phyloP scores from a whole-genome alignment of 148 eudicot species.

The Cornus florida region DNA sequence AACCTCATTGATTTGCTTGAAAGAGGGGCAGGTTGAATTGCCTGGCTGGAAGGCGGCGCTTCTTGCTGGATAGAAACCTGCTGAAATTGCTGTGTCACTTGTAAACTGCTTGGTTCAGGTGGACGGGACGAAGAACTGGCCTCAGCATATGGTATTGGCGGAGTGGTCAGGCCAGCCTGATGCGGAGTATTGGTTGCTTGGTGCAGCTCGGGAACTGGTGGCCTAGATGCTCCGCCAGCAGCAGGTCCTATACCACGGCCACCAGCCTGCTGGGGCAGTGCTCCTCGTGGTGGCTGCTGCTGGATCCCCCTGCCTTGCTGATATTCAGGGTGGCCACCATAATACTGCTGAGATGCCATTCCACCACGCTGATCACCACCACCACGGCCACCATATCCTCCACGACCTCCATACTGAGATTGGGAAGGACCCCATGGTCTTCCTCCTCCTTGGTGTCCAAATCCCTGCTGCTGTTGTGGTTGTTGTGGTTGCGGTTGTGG shows the following conservation, averaged over 20 bases:
- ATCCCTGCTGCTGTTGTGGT: slow-evolving; percentile 17
- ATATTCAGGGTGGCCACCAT: slow-evolving; percentile 57
- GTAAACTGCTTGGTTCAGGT: slow-evolving; percentile 33
- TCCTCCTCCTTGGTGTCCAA: slow-evolving; percentile 53
- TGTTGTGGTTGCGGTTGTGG: no score
- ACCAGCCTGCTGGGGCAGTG: slow-evolving; percentile 53
- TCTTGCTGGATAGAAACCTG: slow-evolving; percentile 48
- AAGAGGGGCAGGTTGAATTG: slow-evolving; percentile 58
- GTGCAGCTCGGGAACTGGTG: slow-evolving; percentile 94
- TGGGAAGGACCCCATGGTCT: slow-evolving; percentile 48
- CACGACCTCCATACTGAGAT: slow-evolving; percentile 44
- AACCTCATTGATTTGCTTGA: slow-evolving; percentile 85
- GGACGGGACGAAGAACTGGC: slow-evolving; percentile 41
- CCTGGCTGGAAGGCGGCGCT: slow-evolving; percentile 45
- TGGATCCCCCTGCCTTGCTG: slow-evolving; percentile 58
- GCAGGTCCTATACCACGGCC: slow-evolving; percentile 51
- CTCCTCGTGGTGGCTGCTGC: slow-evolving; percentile 60
- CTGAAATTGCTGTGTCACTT: slow-evolving; percentile 51
- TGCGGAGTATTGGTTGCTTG: slow-evolving; percentile 82
- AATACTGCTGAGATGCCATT: slow-evolving; percentile 51
- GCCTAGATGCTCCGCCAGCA: slow-evolving; percentile 58
- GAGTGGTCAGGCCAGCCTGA: slow-evolving; percentile 60
- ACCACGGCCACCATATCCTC: slow-evolving; percentile 42
- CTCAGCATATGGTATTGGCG: slow-evolving; percentile 44
- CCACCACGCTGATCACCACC: slow-evolving; percentile 63